A percentile compares a stretch with the other conserved stretches of the same genome.
Conservation (phyloP, 2,329 filamentous ascomycete species). For the Sarocladium oryzae region DNA sequence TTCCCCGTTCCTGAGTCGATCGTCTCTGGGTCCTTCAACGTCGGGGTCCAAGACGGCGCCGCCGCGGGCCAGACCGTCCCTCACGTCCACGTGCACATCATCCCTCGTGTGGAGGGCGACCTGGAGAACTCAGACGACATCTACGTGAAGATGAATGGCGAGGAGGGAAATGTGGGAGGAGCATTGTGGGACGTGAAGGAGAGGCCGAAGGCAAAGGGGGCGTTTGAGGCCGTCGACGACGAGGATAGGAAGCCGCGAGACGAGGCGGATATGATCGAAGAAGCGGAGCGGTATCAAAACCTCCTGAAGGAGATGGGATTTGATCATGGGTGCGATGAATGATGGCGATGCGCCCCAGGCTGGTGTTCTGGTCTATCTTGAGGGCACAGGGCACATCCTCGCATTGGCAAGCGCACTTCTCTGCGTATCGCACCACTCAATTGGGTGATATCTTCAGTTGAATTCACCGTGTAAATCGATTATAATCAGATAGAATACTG, state of each 20-base stretch:
- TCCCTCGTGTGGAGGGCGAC: slow-evolving; percentile 61
- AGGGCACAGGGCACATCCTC: background rate
- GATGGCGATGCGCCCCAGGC: background rate
- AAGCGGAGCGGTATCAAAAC: slow-evolving; percentile 61
- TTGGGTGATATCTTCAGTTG: too few relatives aligned
- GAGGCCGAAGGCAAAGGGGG: slow-evolving; percentile 38
- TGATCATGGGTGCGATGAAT: slow-evolving; percentile 13
- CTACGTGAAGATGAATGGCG: slow-evolving; percentile 75
- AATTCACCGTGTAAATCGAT: too few relatives aligned
- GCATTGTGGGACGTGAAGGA: slow-evolving; percentile 53
- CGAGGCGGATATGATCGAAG: slow-evolving; percentile 70
- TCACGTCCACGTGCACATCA: slow-evolving; percentile 90
- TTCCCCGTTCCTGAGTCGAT: slow-evolving; percentile 38
- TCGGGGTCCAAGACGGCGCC: slow-evolving; percentile 88
- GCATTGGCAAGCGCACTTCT: too few relatives aligned
- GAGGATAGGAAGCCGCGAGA: slow-evolving; percentile 59
- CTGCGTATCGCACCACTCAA: too few relatives aligned
- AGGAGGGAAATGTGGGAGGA: slow-evolving; percentile 76
- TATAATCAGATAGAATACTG: too few relatives aligned
- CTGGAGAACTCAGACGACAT: slow-evolving; percentile 57
- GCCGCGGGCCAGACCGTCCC: slow-evolving; percentile 91
- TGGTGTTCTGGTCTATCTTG: background rate
- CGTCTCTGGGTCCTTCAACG: slow-evolving; percentile 65
- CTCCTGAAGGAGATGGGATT: slow-evolving; percentile 38
- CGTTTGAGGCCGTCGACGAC: slow-evolving; percentile 67